phyloP scores from a whole-genome alignment of 1,139 yeast species.

The Scheffersomyces illinoinensis region DNA sequence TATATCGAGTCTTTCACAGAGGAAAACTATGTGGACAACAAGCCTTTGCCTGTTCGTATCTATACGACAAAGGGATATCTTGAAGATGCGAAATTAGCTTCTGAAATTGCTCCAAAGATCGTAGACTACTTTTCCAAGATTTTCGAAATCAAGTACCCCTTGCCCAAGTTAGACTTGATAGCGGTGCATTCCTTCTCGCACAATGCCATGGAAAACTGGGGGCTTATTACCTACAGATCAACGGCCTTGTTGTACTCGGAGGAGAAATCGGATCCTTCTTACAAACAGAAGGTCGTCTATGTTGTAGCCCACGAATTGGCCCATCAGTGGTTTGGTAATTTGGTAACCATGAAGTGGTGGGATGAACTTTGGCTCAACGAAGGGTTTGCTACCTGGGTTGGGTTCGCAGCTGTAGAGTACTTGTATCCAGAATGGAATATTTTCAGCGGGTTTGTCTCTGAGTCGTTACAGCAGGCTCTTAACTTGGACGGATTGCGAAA shows the following conservation, averaged over 20 bases:
- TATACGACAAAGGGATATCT: slow-evolving; percentile 73
- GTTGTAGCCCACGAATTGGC: slow-evolving; percentile 90
- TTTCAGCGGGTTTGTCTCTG: slow-evolving; percentile 72
- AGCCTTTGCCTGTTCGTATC: slow-evolving; percentile 69
- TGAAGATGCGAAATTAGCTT: slow-evolving; percentile 63
- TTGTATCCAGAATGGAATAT: slow-evolving; percentile 87
- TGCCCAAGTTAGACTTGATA: slow-evolving; percentile 74
- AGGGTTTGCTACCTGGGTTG: slow-evolving; percentile 89
- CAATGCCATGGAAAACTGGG: slow-evolving; percentile 94
- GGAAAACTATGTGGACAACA: slow-evolving; percentile 32
- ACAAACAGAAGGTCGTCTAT: slow-evolving; percentile 79
- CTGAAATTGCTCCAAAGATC: slow-evolving; percentile 64
- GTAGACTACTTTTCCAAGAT: slow-evolving; percentile 65
- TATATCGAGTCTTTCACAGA: slow-evolving; percentile 55
- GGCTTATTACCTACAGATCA: slow-evolving; percentile 77
- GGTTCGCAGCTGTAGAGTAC: slow-evolving; percentile 75
- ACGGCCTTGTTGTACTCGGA: slow-evolving; percentile 73
- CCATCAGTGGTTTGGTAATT: slow-evolving; percentile 92
- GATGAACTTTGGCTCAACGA: slow-evolving; percentile 91
- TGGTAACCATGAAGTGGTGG: slow-evolving; percentile 96
- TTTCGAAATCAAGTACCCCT: slow-evolving; percentile 66
- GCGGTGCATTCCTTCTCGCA: slow-evolving; percentile 77
- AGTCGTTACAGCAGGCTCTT: slow-evolving; percentile 68
- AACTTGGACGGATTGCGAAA: slow-evolving; percentile 70
- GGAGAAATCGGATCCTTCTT: slow-evolving; percentile 62